These are phyloP conservation scores for Sporisorium sorghi DNA, from an alignment of 1,284 basidiomycete species.

Conservation along the genomic window DNA sequence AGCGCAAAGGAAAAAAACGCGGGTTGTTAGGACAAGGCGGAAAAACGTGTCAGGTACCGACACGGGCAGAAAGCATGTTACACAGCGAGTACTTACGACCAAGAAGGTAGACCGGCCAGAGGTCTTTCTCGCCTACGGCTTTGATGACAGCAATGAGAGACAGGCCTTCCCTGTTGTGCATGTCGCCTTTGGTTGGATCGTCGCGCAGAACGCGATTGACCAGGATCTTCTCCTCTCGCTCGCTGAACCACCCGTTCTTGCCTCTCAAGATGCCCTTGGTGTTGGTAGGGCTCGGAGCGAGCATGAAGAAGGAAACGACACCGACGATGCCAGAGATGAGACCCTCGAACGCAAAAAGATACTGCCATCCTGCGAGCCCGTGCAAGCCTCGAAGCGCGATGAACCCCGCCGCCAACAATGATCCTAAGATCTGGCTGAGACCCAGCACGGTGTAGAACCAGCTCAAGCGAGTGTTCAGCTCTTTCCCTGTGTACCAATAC, in stretches of 20 bases:
- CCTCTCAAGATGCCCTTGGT: conserved; percentile 27
- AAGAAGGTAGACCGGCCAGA: conserved; percentile 79
- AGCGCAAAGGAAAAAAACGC: background rate
- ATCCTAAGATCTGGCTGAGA: conserved; percentile 42
- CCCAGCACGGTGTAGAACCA: conserved; percentile 72
- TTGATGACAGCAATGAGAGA: conserved; percentile 22
- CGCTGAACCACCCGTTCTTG: conserved; percentile 76
- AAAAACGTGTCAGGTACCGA: conserved; percentile 16
- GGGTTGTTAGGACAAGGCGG: background rate
- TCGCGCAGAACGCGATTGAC: conserved; percentile 77
- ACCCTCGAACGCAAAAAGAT: conserved; percentile 48
- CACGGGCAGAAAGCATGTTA: background rate
- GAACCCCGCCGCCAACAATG: conserved; percentile 50
- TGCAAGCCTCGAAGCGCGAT: conserved; percentile 39
- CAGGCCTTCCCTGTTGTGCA: conserved; percentile 80
- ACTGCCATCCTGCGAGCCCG: conserved; percentile 54
- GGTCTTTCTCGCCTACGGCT: conserved; percentile 76
- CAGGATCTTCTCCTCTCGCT: conserved; percentile 73
- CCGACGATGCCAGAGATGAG: conserved; percentile 35
- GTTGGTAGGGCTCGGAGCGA: conserved; percentile 43
- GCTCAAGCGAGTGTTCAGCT: conserved; percentile 76
- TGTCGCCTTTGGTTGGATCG: conserved; percentile 76
- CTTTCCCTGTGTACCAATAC: conserved; percentile 69
- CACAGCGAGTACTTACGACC: conserved; percentile 60
- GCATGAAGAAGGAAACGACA: conserved; percentile 32